phyloP scores from a whole-genome alignment of 164 flowering plant species.

The Nymphaea thermarum region DNA sequence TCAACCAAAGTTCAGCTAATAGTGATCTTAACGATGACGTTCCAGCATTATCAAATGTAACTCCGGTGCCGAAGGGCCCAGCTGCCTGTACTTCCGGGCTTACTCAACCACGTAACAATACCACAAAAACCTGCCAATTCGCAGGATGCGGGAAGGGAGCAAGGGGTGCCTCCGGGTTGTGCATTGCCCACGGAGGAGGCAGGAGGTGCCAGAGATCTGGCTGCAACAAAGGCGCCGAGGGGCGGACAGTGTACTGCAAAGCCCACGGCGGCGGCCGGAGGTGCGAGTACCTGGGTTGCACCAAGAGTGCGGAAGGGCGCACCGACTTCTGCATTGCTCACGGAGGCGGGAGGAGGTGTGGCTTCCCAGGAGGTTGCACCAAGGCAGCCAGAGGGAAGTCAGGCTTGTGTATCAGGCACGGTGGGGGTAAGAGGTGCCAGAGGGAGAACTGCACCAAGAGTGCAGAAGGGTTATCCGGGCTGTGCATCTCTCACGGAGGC shows the following conservation, averaged over 20 bases:
- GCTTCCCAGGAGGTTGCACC: slow-evolving; percentile 48
- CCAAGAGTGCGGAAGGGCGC: slow-evolving; percentile 96
- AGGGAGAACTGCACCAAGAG: slow-evolving; percentile 74
- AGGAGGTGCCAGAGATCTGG: slow-evolving; percentile 75
- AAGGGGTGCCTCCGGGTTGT: slow-evolving; percentile 93
- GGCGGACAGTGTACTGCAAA: slow-evolving; percentile 86
- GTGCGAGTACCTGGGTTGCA: slow-evolving; percentile 80
- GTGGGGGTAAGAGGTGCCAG: slow-evolving; percentile 97
- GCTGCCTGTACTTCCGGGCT: slow-evolving; percentile 70
- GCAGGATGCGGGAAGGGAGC: slow-evolving; percentile 91
- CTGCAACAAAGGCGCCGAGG: slow-evolving; percentile 92
- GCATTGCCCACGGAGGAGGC: slow-evolving; percentile 96
- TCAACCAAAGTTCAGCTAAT: not conserved
- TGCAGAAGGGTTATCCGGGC: slow-evolving; percentile 93
- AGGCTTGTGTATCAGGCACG: slow-evolving; percentile 85
- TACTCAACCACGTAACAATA: slow-evolving; percentile 27
- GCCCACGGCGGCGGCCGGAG: slow-evolving; percentile 98
- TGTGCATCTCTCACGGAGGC: slow-evolving; percentile 95
- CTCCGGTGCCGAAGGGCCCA: slow-evolving; percentile 43
- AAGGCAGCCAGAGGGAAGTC: slow-evolving; percentile 91
- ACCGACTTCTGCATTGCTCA: slow-evolving; percentile 91
- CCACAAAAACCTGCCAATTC: slow-evolving; percentile 64
- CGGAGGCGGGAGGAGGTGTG: slow-evolving; percentile 93
- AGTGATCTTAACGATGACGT: not conserved
- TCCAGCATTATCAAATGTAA: slow-evolving; percentile 25